Base-by-base conservation (phyloP, 2,329 filamentous ascomycete species). In the Alternaria infectoria region DNA sequence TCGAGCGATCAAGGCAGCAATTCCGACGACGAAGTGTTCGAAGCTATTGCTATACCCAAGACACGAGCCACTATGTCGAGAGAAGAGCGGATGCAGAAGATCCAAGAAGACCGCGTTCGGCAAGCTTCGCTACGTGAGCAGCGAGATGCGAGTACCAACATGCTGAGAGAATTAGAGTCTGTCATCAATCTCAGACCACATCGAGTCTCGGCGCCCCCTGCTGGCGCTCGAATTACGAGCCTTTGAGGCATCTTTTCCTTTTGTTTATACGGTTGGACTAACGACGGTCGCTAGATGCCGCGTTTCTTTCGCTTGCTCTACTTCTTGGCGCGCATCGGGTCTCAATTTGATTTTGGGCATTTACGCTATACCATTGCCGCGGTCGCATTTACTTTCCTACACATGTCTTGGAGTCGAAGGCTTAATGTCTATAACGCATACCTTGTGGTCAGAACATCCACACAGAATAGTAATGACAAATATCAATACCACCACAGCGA, bases 141-240 rank as follows among this genome's bases (percentile, higher is more conserved):
- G 74, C 84, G 89, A 47, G 93, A 97, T 66, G 91, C 93, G 11
- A 96, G 89, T 67, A 92, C 90, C 46, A 93, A 91, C 71, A 97
- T 99, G 93, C 86, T 99, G 67, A 90, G 91, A 67, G 96, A 99
- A 81, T 85, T 99, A 62, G 93, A 97, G 82, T 95, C 92, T 66
- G 89, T 99, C 64, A 96, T 98, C 45, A 78, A 75, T 56, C 62
- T 80, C 19, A 58, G 79, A 32, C 76, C 77, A 25, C 71, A 74
- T 45, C 61, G 77, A 13, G 51, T 59, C 8, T 69, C 66, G 11
- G 67, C 66, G 8, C 71, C 76, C 7, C 54, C 49, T 9, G 49
- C 59, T 4, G 69, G 72, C 7, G 71, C 64, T 19, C 71, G 76
- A 62, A 69, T 77, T 32, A 78, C 76, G 62, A 79, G 77, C 64